These are phyloP conservation scores for Candida nanaspora DNA, from an alignment of 805 yeast species.

Conservation along the genomic window DNA sequence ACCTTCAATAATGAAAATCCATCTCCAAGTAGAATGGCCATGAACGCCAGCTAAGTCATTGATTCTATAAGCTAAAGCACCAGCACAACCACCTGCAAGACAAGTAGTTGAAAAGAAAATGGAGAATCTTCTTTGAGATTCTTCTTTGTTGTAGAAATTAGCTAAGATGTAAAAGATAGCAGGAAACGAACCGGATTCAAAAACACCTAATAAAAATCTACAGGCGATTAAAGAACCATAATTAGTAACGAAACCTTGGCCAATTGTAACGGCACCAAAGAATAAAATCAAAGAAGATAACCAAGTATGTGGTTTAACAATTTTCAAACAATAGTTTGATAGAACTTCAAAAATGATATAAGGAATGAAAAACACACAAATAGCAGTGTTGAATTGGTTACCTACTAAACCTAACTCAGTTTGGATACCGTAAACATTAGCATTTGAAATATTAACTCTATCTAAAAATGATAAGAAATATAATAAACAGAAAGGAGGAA, in stretches of 20 bases:
- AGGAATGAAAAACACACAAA: slow-evolving; percentile 68
- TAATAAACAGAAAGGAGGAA: slow-evolving; percentile 69
- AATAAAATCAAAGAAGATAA: slow-evolving; percentile 47
- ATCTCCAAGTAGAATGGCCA: slow-evolving; percentile 39
- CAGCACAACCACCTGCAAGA: slow-evolving; percentile 74
- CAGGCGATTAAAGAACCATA: slow-evolving; percentile 55
- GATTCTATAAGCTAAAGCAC: slow-evolving; percentile 62
- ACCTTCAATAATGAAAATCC: slow-evolving; percentile 37
- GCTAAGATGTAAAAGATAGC: slow-evolving; percentile 66
- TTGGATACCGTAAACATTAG: slow-evolving; percentile 64
- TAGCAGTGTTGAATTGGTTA: slow-evolving; percentile 54
- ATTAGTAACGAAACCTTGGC: slow-evolving; percentile 56
- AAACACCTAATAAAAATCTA: slow-evolving; percentile 58
- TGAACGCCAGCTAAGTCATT: slow-evolving; percentile 42
- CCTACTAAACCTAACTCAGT: slow-evolving; percentile 47
- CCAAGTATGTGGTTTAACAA: slow-evolving; percentile 59
- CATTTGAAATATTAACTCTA: slow-evolving; percentile 78
- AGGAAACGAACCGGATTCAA: slow-evolving; percentile 70
- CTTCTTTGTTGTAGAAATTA: slow-evolving; percentile 56
- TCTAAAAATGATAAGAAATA: slow-evolving; percentile 75
- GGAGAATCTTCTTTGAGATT: slow-evolving; percentile 63
- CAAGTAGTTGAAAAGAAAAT: slow-evolving; percentile 66
- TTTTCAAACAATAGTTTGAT: slow-evolving; percentile 54
- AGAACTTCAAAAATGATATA: slow-evolving; percentile 59
- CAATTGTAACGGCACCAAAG: slow-evolving; percentile 60